A percentile compares a stretch with the other conserved stretches of the same genome.
Evolutionary conservation across 2,329 filamentous ascomycete genomes (phyloP).

Genomic region (Aspergillus pseudoterreus): DNA sequence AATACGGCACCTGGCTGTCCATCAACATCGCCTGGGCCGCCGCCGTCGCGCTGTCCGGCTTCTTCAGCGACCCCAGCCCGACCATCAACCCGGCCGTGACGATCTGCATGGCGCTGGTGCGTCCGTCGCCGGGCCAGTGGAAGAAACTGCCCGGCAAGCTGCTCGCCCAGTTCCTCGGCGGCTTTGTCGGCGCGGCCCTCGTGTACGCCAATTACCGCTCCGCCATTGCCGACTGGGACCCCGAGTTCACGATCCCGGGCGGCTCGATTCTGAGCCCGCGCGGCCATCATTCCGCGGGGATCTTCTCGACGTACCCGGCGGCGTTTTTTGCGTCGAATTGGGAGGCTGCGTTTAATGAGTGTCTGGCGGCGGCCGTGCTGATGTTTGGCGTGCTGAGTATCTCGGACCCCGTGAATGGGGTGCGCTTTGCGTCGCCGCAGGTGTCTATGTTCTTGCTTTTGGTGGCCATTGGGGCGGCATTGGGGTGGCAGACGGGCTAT

Average conservation of each 20-base stretch:
- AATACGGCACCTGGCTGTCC: conserved; percentile 32
- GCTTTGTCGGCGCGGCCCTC: conserved; percentile 27
- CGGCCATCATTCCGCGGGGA: conserved; percentile 26
- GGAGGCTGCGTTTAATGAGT: conserved; percentile 29
- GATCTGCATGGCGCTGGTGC: conserved; percentile 24
- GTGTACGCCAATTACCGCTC: conserved; percentile 31
- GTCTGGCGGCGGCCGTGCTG: conserved; percentile 24
- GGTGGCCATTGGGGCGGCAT: conserved; percentile 24
- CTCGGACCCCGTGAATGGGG: conserved; percentile 22
- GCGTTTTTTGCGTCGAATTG: conserved; percentile 26
- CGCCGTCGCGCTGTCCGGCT: conserved; percentile 26
- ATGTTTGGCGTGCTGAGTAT: conserved; percentile 29
- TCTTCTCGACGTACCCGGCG: conserved; percentile 27
- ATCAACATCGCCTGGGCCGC: conserved; percentile 32
- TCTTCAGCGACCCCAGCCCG: conserved; percentile 25
- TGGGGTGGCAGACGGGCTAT: conserved; percentile 33
- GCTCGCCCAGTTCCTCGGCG: conserved; percentile 26
- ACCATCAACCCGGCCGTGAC: conserved; percentile 27
- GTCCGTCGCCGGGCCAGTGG: conserved; percentile 25
- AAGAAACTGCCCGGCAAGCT: conserved; percentile 25
- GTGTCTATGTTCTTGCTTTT: conserved; percentile 25
- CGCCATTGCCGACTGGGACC: conserved; percentile 28
- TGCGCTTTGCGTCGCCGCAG: conserved; percentile 24
- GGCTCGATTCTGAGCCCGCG: conserved; percentile 26
- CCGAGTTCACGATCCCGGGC: conserved; percentile 27